Percentiles rank a stretch among this genome's conserved stretches.
Evolutionary conservation across 352 stramenopile genomes (phyloP).

Genomic region (Globisporangium barbulae): DNA sequence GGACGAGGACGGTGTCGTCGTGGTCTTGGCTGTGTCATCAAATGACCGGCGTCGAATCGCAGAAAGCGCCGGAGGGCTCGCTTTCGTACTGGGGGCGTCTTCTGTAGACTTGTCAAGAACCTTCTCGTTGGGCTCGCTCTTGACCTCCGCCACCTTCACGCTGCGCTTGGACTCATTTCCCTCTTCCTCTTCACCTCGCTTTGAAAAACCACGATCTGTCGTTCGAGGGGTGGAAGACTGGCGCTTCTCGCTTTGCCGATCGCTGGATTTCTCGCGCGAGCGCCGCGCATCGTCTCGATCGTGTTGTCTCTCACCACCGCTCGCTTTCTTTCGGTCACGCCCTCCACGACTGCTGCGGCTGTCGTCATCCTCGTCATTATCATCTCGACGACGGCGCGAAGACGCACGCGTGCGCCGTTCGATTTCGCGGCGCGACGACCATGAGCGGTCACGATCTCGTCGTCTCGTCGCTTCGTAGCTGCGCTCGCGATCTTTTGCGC

Average conservation of each 20-base stretch:
- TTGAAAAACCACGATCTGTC: neutral
- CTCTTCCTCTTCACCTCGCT: neutral
- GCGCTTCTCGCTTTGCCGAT: neutral
- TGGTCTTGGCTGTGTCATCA: neutral
- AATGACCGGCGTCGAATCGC: neutral
- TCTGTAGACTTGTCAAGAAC: neutral
- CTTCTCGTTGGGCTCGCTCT: neutral
- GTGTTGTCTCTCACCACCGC: neutral
- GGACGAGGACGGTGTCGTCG: neutral
- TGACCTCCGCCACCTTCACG: neutral
- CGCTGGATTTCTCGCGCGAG: neutral
- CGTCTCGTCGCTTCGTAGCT: constrained; percentile 2
- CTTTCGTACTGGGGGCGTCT: neutral
- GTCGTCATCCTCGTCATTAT: neutral
- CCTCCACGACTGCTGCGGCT: neutral
- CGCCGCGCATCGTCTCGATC: neutral
- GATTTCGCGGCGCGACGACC: constrained; percentile 2
- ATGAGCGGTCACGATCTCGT: constrained; percentile 2
- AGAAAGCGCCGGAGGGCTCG: neutral
- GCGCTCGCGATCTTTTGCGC: constrained; percentile 6
- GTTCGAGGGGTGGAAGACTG: neutral
- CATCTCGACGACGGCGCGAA: neutral
- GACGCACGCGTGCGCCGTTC: neutral
- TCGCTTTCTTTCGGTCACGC: neutral
- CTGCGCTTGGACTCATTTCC: neutral